phyloP scores from a whole-genome alignment of 2,329 filamentous ascomycete genomes.

The Aaosphaeria pasadenensis region DNA sequence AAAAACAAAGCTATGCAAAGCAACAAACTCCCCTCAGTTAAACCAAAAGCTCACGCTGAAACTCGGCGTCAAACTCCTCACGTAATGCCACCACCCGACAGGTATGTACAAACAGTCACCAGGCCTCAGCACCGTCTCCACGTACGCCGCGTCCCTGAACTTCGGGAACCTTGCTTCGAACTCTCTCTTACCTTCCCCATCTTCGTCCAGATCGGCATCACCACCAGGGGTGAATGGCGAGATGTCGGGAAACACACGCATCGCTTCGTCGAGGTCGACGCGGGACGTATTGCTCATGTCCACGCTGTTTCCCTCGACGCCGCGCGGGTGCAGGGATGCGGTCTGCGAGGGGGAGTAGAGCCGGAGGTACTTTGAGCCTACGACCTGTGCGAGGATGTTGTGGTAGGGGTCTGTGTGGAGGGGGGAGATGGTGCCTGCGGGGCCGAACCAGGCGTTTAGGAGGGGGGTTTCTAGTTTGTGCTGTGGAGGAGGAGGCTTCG shows the following conservation, averaged over 20 bases:
- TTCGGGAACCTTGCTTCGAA: slow-evolving; percentile 44
- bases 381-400: slow-evolving; percentile 85
- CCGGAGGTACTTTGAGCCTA: slow-evolving; percentile 88
- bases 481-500: slow-evolving; percentile 7
- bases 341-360: slow-evolving; percentile 71
- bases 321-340: slow-evolving; percentile 58
- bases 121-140: slow-evolving; percentile 74
- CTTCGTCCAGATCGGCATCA: slow-evolving; percentile 6
- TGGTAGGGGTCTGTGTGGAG: slow-evolving; percentile 93
- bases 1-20: too few species aligned
- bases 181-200: not conserved
- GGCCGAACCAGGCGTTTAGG: slow-evolving; percentile 92
- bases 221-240: slow-evolving; percentile 14
- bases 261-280: slow-evolving; percentile 71
- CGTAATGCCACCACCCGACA: slow-evolving; percentile 97
- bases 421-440: slow-evolving; percentile 82
- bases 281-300: slow-evolving; percentile 90
- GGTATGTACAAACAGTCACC: slow-evolving; percentile 90
- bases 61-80: slow-evolving; percentile 78
- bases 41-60: slow-evolving; percentile 98
- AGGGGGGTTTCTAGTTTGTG: slow-evolving; percentile 54
- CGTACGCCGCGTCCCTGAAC: slow-evolving; percentile 61
- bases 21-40: slow-evolving; percentile 13
- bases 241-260: slow-evolving; percentile 44
- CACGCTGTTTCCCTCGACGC: slow-evolving; percentile 63